phyloP scores from a whole-genome alignment of 148 eudicot genomes.

The Rhododendron molle region DNA sequence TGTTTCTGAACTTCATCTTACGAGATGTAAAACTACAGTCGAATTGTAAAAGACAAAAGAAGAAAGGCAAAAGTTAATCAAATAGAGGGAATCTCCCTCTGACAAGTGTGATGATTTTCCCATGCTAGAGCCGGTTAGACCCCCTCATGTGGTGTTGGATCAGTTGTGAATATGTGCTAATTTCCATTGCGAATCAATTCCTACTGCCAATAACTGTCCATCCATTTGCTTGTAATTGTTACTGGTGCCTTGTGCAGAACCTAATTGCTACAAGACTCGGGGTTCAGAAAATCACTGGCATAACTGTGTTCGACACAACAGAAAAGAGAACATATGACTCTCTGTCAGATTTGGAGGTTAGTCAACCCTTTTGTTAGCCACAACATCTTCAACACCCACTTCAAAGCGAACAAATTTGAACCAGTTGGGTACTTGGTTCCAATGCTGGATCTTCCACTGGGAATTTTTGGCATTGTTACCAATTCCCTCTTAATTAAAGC shows the following conservation, averaged over 20 bases:
- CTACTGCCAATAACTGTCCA: background rate
- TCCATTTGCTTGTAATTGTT: background rate
- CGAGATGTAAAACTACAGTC: background rate
- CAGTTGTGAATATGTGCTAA: background rate
- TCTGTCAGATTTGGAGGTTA: constrained; percentile 78
- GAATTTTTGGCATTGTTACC: background rate
- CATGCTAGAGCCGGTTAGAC: background rate
- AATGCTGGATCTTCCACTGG: background rate
- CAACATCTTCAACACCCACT: background rate
- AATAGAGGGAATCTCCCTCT: background rate
- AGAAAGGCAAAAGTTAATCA: background rate
- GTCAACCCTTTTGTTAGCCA: constrained; percentile 7
- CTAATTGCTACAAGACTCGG: constrained; percentile 83
- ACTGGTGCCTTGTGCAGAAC: constrained; percentile 52
- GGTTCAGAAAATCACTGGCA: constrained; percentile 91
- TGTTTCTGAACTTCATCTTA: background rate
- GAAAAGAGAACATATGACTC: constrained; percentile 90
- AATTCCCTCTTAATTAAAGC: background rate
- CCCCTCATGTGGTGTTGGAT: background rate
- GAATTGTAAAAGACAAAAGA: background rate
- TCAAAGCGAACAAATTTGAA: background rate
- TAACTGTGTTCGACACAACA: constrained; percentile 74
- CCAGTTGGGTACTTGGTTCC: background rate
- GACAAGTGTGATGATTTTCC: background rate
- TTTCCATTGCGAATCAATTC: background rate